These are phyloP conservation scores for Paramecium primaurelia DNA, from an alignment of 73 alveolate species.

Conservation along the genomic window DNA sequence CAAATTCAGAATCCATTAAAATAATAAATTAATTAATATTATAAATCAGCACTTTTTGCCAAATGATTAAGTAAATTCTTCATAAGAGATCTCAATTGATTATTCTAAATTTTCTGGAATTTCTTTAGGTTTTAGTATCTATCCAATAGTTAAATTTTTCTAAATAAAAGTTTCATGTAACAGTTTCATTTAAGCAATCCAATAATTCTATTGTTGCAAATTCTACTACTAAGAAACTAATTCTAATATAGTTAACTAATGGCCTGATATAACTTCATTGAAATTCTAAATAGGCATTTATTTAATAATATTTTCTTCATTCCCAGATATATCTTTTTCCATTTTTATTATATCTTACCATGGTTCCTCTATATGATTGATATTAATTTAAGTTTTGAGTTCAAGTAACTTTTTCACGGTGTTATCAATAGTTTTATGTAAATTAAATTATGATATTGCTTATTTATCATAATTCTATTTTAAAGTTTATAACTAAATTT, in stretches of 20 bases:
- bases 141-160: background rate
- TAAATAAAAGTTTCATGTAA: background rate
- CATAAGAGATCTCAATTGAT: background rate
- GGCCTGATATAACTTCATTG: background rate
- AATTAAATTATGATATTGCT: background rate
- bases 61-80: background rate
- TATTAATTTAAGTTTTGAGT: background rate
- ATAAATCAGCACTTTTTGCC: background rate
- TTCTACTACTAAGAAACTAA: background rate
- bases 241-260: background rate
- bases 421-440: background rate
- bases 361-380: background rate
- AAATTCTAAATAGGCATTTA: background rate
- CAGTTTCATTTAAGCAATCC: background rate
- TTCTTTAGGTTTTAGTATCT: background rate
- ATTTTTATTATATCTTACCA: background rate
- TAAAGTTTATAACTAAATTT: conserved; percentile 10
- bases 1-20: background rate
- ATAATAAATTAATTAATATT: background rate
- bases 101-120: background rate
- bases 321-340: background rate
- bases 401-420: background rate
- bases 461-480: background rate
- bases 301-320: background rate
- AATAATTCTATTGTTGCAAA: background rate